Base-by-base conservation (phyloP, 768 basidiomycete genomes). In the Leucocoprinus leucothites region DNA sequence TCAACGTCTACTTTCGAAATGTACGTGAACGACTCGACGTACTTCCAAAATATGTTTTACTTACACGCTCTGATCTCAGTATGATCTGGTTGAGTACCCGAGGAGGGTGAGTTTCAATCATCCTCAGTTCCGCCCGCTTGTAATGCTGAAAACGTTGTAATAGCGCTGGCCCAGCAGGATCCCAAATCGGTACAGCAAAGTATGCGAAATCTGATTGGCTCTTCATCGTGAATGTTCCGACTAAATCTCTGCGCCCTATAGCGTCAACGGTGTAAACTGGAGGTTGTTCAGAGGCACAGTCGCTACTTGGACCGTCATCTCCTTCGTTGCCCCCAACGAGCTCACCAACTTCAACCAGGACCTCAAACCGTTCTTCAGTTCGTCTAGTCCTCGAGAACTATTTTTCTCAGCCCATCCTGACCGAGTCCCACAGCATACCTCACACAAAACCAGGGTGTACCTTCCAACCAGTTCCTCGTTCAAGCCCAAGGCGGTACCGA, bases 401-500 rank as follows among this genome's bases (percentile, higher is more conserved):
- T 36, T 7, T 11, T 0, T 13, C 22, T 16, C 9, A n/a, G 16
- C 14, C 6, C 11, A n/a, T 4, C 7, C 22, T 3, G n/a, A 53
- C 44, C 6, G 16, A 5, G 35, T 44, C n/a, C 34, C 56, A 0
- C 49, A 72, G 69, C 59, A 19, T 72, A 63, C 63, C 65, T 72
- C 11, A 56, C 61, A 21, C 49, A 50, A 9, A 69, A 64, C 48
- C 63, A 72, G 48, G 67, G 66, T 16, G 66, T 72, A 1, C 60
- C 69, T n/a, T 64, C 67, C 11, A 67, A 60, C 26, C 65, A 70
- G 31, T 69, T 65, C 60, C 56, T 72, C 19, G 71, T 72, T 6
- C 71, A 72, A 53, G 68, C 69, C 1, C 71, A 72, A 52, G 65
- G 67, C 21, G 71, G 71, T 43, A 70, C 71, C 1, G 71, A 72